Conservation (phyloP, 768 basidiomycete species). For the Cubamyces sp. region DNA sequence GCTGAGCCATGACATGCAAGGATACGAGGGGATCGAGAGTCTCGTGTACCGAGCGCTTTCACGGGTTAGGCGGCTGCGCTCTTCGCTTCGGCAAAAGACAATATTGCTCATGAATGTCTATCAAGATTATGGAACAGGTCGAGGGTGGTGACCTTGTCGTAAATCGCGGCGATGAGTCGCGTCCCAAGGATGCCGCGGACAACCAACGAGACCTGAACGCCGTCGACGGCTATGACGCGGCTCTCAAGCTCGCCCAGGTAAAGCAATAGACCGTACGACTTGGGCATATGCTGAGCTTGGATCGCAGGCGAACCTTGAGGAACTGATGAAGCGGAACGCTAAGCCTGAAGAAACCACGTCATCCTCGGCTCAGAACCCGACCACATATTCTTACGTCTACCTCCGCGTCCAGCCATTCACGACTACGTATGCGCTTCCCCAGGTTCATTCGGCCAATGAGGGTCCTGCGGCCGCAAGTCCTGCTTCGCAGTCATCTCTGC, state of each 20-base stretch:
- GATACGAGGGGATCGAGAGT: conserved; percentile 93
- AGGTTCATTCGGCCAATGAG: conserved; percentile 30
- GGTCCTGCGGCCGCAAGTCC: conserved; percentile 32
- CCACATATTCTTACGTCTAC: conserved; percentile 88
- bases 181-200: conserved; percentile 59
- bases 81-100: conserved; percentile 4
- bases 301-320: conserved; percentile 73
- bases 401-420: conserved; percentile 91
- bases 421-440: conserved; percentile 54
- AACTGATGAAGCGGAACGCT: conserved; percentile 69
- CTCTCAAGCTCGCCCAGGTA: conserved; percentile 81
- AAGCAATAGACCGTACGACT: conserved; percentile 11
- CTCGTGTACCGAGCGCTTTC: conserved; percentile 90
- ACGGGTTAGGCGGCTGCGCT: conserved; percentile 54
- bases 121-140: conserved; percentile 87
- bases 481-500: conserved; percentile 46
- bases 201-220: conserved; percentile 72
- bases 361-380: conserved; percentile 54
- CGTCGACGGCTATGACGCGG: conserved; percentile 84
- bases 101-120: conserved; percentile 16
- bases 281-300: background rate
- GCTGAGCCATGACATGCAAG: conserved; percentile 95
- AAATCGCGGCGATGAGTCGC: conserved; percentile 79
- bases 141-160: conserved; percentile 91
- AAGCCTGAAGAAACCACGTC: conserved; percentile 36